phyloP scores from a whole-genome alignment of 768 basidiomycete genomes.

The Plicaturopsis crispa region DNA sequence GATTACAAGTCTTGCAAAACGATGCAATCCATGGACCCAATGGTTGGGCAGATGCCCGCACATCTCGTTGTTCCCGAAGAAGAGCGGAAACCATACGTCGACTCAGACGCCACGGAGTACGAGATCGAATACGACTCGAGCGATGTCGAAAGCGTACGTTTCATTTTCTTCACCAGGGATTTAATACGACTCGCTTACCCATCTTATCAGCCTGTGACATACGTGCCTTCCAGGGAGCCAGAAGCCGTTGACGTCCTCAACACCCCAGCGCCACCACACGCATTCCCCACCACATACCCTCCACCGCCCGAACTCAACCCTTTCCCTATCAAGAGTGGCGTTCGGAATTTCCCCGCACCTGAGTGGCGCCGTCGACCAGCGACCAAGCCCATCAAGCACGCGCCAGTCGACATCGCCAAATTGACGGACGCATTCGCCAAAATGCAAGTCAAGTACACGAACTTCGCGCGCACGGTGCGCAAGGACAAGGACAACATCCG shows the following conservation, averaged over 20 bases:
- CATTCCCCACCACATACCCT: slow-evolving; percentile 16
- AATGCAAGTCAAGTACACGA: slow-evolving; percentile 5
- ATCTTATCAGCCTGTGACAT: too few species aligned
- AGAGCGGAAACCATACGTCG: slow-evolving; percentile 5
- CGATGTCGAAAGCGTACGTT: slow-evolving; percentile 8
- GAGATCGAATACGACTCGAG: slow-evolving; percentile 9
- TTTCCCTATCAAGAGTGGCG: slow-evolving; percentile 8
- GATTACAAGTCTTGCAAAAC: not conserved
- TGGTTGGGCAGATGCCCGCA: slow-evolving; percentile 20
- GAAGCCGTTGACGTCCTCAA: slow-evolving; percentile 9
- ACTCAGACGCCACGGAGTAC: slow-evolving; percentile 9
- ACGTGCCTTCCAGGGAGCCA: slow-evolving; percentile 4
- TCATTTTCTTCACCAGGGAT: not conserved
- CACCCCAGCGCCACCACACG: slow-evolving; percentile 11
- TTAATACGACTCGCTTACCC: not conserved
- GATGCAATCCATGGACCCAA: slow-evolving; percentile 14
- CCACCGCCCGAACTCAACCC: slow-evolving; percentile 11
- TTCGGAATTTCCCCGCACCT: slow-evolving; percentile 1
- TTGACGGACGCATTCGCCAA: slow-evolving; percentile 8
- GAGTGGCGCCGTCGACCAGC: slow-evolving; percentile 7
- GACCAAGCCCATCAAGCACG: not conserved
- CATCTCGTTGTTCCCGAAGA: slow-evolving; percentile 14
- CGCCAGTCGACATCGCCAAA: not conserved
- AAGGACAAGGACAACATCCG: slow-evolving; percentile 1
- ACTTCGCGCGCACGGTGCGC: not conserved